Base-by-base conservation (phyloP, 1,139 yeast species). In the Nadsonia starkeyi-henricii region DNA sequence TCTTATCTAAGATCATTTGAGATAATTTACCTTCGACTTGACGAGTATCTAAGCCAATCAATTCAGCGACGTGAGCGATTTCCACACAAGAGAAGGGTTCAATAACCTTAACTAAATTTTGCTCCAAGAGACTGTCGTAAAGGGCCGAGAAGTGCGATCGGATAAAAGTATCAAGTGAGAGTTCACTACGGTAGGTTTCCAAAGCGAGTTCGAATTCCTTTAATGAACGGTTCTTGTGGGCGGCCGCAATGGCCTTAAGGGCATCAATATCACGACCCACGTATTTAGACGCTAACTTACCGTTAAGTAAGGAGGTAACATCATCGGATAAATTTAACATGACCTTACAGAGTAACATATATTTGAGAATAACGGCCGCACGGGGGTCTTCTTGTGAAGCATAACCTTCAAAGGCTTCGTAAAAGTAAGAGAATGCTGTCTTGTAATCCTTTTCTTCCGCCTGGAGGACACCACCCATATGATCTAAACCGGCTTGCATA, bases 391-490 rank as follows among this genome's bases (percentile, higher is more conserved):
- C 68, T 50, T 68, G 72, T 13, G 75, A 69, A 50, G 77, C 71
- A 67, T 77, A 91, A 37, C 93, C 93, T 66, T 91, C 98, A 61
- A 91, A 88, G 33, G 96, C 82, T 67, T 91, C 98, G 62, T 79
- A 89, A 60, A 91, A 91, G 67, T 91, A 91, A 4, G 97, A 88
- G 61, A 78, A 93, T 9, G 97, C 96, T 5, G 98, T 93, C 62
- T 86, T 85, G 69, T 85, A 93, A 66, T 93, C 99, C 63, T 85
- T 85, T 59, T 93, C 98, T 66, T 93, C 97, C 36, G 97, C 95
- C 67, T 91, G 95, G 55, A 93, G 74, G 51, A 91, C 81, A 56
- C 99, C 99, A 63, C 94, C 81, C 80, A 89, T 91, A 67, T 88
- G 77, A 64, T 93, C 98, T 52, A 93, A 74, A 61, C 88, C 95